Base-by-base conservation (phyloP, 2,329 filamentous ascomycete species). In the Alternaria infectoria region DNA sequence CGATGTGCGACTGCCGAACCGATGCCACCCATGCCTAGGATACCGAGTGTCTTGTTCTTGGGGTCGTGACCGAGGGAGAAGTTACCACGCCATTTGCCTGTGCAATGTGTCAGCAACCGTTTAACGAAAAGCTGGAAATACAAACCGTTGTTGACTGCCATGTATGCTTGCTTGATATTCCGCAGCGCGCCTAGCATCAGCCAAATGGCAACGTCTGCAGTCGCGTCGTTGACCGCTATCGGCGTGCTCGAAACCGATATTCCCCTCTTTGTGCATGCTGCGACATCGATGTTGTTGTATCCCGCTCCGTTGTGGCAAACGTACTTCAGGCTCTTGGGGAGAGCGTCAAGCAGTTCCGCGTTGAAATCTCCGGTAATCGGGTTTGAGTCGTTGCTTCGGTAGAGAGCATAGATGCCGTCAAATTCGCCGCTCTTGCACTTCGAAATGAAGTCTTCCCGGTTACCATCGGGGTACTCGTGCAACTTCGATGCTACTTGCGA, bases 1-100 rank as follows among this genome's bases (percentile, higher is more conserved):
- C 85, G 81, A 21, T 76, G 74, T 23, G 81, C 82, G 10, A 84
- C 81, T 7, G 84, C 83, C 13, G 82, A 79, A 3, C 87, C 87
- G 50, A 89, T 89, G 10, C 86, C 86, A 25, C 87, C 87, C 85
- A 88, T 87, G 11, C 87, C 87, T 2, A 89, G 76, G 60, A 89
- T 86, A 6, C 86, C 87, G 71, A 87, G 81, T 2, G 78, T 78
- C 71, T 86, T 86, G 61, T 84, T 82, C 68, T 83, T 83, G 3
- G 85, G 85, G 58, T 87, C 85, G 68, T 85, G 84, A 13, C 85
- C 85, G 36, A 87, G 81, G 1, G 75, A 76, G 46, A 83, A 81
- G 40, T 79, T 77, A 43, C 84, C 84, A 43, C 83, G 78, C 81
- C 82, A 83, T 57, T 81, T 78, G 45, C 81, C 79, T 74, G 15